Conservation (phyloP, 768 basidiomycete genomes). For the Rhodotorula diobovata region DNA sequence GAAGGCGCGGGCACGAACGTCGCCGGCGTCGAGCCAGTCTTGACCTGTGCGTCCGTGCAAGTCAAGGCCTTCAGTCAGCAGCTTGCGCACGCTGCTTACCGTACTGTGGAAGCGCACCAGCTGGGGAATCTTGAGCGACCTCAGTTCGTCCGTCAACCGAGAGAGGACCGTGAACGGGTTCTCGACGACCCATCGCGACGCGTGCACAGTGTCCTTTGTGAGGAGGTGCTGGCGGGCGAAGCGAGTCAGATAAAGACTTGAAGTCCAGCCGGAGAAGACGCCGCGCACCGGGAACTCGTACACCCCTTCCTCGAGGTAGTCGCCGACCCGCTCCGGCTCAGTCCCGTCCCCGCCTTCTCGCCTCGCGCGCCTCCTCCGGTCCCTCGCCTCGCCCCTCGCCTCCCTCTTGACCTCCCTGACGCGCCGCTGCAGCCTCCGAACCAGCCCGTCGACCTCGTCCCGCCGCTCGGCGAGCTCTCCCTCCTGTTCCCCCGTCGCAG, state of each 20-base stretch:
- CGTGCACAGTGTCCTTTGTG: constrained; percentile 17
- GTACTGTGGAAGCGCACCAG: constrained; percentile 4
- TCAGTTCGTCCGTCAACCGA: not conserved
- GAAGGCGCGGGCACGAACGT: constrained; percentile 3
- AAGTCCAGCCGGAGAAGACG: too few species aligned
- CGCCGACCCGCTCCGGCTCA: constrained; percentile 9
- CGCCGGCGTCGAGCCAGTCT: not conserved
- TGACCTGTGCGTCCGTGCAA: not conserved
- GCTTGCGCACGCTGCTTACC: too few species aligned
- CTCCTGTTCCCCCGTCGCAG: not conserved
- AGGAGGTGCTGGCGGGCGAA: constrained; percentile 8
- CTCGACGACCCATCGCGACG: constrained; percentile 27
- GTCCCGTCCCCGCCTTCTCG: not conserved
- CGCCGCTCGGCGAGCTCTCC: constrained; percentile 4
- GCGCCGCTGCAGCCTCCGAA: not conserved
- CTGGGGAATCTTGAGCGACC: constrained; percentile 1
- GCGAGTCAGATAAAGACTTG: too few species aligned
- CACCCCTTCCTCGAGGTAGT: constrained; percentile 13
- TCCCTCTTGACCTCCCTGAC: constrained; percentile 13
- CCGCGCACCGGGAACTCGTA: not conserved
- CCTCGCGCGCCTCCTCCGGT: not conserved
- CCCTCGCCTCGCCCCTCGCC: constrained; percentile 12
- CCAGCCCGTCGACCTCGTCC: not conserved
- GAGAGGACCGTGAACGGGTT: constrained; percentile 30
- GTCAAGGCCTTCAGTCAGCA: too few species aligned